phyloP scores from a whole-genome alignment of 306 rosid genomes.

The Quercus aquifolioides region DNA sequence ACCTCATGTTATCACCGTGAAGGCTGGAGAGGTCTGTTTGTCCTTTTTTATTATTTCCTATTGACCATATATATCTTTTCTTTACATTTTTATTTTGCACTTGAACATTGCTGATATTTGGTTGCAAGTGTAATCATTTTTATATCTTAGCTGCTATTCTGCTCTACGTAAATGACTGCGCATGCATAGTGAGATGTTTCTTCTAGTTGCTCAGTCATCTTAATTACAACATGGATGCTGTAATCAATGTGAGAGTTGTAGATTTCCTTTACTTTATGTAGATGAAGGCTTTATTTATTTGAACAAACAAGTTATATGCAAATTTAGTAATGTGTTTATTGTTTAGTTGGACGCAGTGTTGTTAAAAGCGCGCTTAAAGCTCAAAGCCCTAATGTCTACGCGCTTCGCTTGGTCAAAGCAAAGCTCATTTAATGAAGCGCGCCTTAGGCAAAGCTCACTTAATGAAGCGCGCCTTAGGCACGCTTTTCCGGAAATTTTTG shows the following conservation, averaged over 20 bases:
- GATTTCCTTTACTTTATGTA: background rate
- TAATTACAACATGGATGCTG: background rate
- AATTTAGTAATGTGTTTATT: background rate
- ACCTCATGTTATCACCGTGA: conserved; percentile 63
- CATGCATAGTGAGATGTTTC: background rate
- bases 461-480: too few species aligned
- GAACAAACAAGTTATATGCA: background rate
- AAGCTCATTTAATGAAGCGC: too few species aligned
- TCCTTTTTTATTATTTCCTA: background rate
- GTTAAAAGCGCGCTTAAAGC: too few species aligned
- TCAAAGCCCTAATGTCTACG: too few species aligned
- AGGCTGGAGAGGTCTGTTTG: conserved; percentile 62
- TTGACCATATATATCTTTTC: background rate
- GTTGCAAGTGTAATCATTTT: background rate
- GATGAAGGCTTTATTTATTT: background rate
- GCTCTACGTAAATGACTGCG: background rate
- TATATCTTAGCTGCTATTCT: background rate
- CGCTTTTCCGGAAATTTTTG: too few species aligned
- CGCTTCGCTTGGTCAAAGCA: too few species aligned
- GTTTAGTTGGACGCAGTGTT: background rate
- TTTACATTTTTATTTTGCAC: background rate
- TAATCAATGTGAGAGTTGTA: background rate
- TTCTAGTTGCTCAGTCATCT: background rate
- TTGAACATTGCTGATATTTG: background rate
- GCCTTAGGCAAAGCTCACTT: too few species aligned